Conservation (phyloP, 345 rosid genomes). For the Eutrema japonicum region DNA sequence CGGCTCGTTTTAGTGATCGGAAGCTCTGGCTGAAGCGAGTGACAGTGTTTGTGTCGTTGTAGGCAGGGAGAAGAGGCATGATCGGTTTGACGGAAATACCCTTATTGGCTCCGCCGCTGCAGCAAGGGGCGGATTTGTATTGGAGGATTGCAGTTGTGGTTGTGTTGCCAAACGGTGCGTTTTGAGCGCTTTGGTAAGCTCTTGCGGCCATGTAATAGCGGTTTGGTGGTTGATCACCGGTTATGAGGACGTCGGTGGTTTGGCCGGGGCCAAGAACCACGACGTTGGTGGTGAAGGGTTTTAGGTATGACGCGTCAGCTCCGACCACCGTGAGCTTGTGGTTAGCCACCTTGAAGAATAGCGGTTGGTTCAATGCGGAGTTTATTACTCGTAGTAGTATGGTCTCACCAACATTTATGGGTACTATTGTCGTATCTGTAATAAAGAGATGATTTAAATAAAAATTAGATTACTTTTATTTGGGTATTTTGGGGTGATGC, state of each 20-base stretch:
- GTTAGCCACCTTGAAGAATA: conserved; percentile 84
- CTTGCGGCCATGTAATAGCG: conserved; percentile 85
- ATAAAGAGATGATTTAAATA: neutral
- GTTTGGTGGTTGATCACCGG: conserved; percentile 71
- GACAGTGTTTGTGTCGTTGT: conserved; percentile 78
- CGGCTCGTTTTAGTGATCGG: conserved; percentile 54
- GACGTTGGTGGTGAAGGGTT: conserved; percentile 81
- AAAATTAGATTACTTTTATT: neutral
- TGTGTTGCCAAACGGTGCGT: conserved; percentile 79
- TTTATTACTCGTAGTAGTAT: conserved; percentile 87
- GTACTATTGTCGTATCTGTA: conserved; percentile 79
- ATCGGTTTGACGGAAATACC: conserved; percentile 49
- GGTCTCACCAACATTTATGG: conserved; percentile 79
- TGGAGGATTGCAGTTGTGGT: conserved; percentile 93
- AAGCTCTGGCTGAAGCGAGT: conserved; percentile 59
- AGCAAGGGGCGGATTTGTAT: conserved; percentile 79
- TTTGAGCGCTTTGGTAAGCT: conserved; percentile 83
- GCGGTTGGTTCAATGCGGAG: conserved; percentile 78
- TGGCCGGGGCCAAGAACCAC: conserved; percentile 92
- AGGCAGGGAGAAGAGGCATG: conserved; percentile 79
- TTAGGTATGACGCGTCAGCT: conserved; percentile 84
- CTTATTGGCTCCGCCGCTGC: conserved; percentile 49
- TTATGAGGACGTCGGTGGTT: conserved; percentile 86
- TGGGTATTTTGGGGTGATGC: neutral
- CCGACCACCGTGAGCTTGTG: conserved; percentile 85